Evolutionary conservation across 2,329 filamentous ascomycete genomes (phyloP).

Genomic region (Didymella arachidicola): DNA sequence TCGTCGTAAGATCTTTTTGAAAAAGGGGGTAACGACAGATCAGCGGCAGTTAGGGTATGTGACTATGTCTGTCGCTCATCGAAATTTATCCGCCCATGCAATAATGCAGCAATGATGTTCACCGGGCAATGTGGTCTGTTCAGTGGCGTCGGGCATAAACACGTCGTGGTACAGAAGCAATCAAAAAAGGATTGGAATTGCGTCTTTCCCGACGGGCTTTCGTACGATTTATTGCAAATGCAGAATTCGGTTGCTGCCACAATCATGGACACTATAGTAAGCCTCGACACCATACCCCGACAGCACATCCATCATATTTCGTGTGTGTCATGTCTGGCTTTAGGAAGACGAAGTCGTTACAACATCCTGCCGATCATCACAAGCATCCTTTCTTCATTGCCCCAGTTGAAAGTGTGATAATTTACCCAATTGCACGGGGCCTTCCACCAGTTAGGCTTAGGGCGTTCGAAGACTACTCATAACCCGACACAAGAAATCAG

Average conservation of each 20-base stretch:
- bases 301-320: not conserved
- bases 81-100: not conserved
- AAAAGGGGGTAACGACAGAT: not conserved
- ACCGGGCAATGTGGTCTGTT: not conserved
- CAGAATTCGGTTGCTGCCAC: not conserved
- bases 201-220: not conserved
- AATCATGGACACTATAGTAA: not conserved
- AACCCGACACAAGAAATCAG: not conserved
- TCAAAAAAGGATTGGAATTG: not conserved
- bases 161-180: not conserved
- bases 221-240: not conserved
- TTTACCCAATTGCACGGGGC: no score
- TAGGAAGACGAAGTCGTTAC: not conserved
- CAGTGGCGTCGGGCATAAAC: not conserved
- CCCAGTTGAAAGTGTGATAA: not conserved
- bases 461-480: not conserved
- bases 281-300: not conserved
- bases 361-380: not conserved
- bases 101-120: not conserved
- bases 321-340: not conserved
- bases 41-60: not conserved
- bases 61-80: no score
- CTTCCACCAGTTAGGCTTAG: not conserved
- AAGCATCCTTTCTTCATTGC: not conserved
- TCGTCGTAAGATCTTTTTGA: not conserved